Conservation (phyloP, 2,329 filamentous ascomycete species). For the Cercospora sesami region DNA sequence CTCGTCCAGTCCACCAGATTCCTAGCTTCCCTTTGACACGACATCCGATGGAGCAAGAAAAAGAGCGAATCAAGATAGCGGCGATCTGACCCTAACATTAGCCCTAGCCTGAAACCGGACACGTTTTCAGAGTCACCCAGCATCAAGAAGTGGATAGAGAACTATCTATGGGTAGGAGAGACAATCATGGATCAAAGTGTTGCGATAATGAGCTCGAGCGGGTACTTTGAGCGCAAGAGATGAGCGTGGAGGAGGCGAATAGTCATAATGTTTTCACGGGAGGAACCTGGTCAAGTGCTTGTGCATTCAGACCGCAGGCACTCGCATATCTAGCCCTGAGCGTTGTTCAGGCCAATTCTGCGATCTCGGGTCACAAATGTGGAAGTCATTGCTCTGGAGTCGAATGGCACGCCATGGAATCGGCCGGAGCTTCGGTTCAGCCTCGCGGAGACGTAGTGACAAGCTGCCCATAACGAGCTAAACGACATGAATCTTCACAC, state of each 20-base stretch:
- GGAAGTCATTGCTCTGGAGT: not conserved
- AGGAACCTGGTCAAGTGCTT: not conserved
- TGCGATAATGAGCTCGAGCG: slow-evolving; percentile 81
- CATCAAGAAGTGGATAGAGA: slow-evolving; percentile 83
- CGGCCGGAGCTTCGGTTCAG: not conserved
- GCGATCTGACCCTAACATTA: slow-evolving; percentile 50
- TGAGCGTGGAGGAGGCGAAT: slow-evolving; percentile 41
- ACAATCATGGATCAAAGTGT: slow-evolving; percentile 98
- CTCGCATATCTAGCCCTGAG: not conserved
- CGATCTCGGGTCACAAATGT: not conserved
- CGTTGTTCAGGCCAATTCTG: not conserved
- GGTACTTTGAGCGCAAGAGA: slow-evolving; percentile 88
- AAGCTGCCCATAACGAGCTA: not conserved
- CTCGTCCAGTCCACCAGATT: not conserved
- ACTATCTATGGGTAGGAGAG: slow-evolving; percentile 91
- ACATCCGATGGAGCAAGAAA: not conserved
- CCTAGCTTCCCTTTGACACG: slow-evolving; percentile 6
- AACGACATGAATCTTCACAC: not conserved
- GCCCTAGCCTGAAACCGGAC: slow-evolving; percentile 83
- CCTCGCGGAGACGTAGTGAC: not conserved
- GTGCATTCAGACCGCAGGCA: not conserved
- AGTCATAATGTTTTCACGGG: not conserved
- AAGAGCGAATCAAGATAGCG: not conserved
- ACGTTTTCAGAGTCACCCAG: slow-evolving; percentile 80
- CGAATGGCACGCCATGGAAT: not conserved